Evolutionary conservation across 805 yeast species (phyloP), one percentile per base, ranked within the genome.

Genomic region (Scheffersomyces amazonensis): DNA sequence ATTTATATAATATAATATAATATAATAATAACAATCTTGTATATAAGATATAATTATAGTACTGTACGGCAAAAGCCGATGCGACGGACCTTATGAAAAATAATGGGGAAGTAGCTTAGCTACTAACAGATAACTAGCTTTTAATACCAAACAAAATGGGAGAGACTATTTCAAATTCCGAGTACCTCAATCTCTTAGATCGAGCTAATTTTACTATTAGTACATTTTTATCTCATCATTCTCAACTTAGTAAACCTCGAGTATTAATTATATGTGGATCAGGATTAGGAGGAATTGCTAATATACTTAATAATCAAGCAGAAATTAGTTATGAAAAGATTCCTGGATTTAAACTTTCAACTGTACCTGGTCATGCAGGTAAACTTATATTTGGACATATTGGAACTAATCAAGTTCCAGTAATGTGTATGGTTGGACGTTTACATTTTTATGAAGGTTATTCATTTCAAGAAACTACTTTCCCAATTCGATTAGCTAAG

Each of bases 371-470:
- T 0, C 99, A 91, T 56, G 81, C 78, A 6, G 98, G 98, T 0
- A 75, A 80, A 47, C 70, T 91, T 15, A 68, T 89, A 4, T 83
- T 88, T 60, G 98, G 98, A 1, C 60, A 60, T 12, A 80, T 91
- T 42, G 90, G 91, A 3, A 47, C 47, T 40, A 79, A 80, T 30
- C 70, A 70, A 27, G 85, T 83, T 1, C 91, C 95, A 0, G 95
- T 90, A 0, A 78, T 90, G 56, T 81, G 96, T 50, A 89, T 91
- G 96, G 89, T 87, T 44, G 99, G 99, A 5, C 72, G 99, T 48
- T 68, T 91, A 40, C 98, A 90, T 44, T 83, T 82, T 47, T 91
- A 91, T 56, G 99, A 91, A 61, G 99, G 99, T 1, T 83, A 88
- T 61, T 71, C 78, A n/a, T 78, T 89, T 47, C 78, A 76, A 42